Percentiles rank a stretch among this genome's conserved stretches.
These are phyloP conservation scores for Albifimbria verrucaria DNA, from an alignment of 2,329 filamentous ascomycete species.

Conservation along the genomic window DNA sequence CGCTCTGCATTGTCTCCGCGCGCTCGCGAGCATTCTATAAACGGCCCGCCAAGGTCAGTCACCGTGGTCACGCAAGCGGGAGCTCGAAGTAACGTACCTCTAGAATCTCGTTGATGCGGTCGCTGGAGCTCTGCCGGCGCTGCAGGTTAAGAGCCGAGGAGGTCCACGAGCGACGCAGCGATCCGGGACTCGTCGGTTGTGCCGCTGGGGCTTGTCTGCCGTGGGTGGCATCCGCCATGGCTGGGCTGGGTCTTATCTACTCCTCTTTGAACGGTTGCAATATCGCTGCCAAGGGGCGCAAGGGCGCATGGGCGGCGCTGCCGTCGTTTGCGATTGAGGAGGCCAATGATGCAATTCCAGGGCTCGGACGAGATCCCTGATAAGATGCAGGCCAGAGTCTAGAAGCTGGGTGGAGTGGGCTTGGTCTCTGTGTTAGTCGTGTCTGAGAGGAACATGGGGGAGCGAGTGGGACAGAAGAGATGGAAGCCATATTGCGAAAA, in stretches of 20 bases:
- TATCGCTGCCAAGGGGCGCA: not conserved
- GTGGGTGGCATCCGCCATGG: not conserved
- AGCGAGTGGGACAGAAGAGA: no score
- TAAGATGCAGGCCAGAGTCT: not conserved
- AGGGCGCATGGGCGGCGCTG: not conserved
- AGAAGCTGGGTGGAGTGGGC: not conserved
- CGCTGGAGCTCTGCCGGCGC: not conserved
- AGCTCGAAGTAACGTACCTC: not conserved
- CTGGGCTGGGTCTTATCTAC: not conserved
- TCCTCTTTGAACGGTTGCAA: not conserved
- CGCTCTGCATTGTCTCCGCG: slow-evolving; percentile 35
- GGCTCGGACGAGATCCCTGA: no score
- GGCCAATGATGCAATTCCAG: not conserved
- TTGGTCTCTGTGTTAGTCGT: not conserved
- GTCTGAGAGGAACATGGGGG: no score
- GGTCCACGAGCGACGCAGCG: slow-evolving; percentile 1
- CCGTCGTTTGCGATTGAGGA: not conserved
- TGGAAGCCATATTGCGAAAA: no score
- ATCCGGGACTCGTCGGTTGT: no score
- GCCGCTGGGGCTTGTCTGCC: no score
- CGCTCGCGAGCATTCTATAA: slow-evolving; percentile 39
- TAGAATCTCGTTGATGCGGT: slow-evolving; percentile 1
- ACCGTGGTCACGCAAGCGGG: no score
- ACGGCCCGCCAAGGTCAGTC: not conserved
- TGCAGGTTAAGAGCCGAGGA: not conserved